A percentile compares a stretch with the other conserved stretches of the same genome.
Conservation (phyloP, 129 eudicot genomes). For the Chrysanthemum makinoi region DNA sequence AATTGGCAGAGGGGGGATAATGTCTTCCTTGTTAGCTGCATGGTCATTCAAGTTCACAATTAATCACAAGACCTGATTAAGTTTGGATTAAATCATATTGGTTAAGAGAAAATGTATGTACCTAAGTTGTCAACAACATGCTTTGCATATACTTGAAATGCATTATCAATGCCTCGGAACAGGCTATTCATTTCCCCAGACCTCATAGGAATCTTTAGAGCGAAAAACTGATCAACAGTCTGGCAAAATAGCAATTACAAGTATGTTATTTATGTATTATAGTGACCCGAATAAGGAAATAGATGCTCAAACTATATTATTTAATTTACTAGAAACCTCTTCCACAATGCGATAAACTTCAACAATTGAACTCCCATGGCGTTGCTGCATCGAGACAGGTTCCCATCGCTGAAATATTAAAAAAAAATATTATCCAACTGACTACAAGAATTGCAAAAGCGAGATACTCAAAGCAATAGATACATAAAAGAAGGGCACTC, state of each 20-base stretch:
- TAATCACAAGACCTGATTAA: constrained; percentile 6
- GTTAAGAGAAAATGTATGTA: constrained; percentile 29
- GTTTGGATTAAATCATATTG: background rate
- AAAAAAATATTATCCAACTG: constrained; percentile 17
- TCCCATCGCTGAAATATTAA: constrained; percentile 70
- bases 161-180: constrained; percentile 95
- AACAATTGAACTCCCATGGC: constrained; percentile 94
- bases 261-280: constrained; percentile 12
- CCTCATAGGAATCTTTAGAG: constrained; percentile 95
- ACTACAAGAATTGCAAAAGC: background rate
- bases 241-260: constrained; percentile 34
- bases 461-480: constrained; percentile 17
- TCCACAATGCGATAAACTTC: constrained; percentile 98
- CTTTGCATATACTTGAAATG: constrained; percentile 91
- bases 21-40: constrained; percentile 91
- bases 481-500: background rate
- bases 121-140: constrained; percentile 79
- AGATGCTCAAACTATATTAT: constrained; percentile 19
- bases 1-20: constrained; percentile 92
- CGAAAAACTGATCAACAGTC: constrained; percentile 95
- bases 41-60: constrained; percentile 18
- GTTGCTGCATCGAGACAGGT: constrained; percentile 93
- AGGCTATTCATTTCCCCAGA: constrained; percentile 80
- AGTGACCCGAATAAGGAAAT: constrained; percentile 16
- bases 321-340: constrained; percentile 59